Evolutionary conservation across 768 basidiomycete genomes (phyloP).

Genomic region (Pleurotus pulmonarius): DNA sequence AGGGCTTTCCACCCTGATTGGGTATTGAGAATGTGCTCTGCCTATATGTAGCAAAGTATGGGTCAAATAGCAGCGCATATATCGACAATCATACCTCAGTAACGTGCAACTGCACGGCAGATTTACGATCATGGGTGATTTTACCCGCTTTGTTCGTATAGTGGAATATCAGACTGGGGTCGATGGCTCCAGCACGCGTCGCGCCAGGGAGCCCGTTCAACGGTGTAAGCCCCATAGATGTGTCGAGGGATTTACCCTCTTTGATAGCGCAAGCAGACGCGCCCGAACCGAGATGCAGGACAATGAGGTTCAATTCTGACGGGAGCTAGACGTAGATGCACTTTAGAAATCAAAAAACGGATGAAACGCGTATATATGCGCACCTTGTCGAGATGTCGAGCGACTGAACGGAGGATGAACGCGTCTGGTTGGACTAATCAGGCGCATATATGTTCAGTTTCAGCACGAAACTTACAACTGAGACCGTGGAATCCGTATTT

Average conservation of each 20-base stretch:
- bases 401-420: conserved; percentile 64
- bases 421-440: conserved; percentile 36
- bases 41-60: conserved; percentile 28
- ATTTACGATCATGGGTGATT: conserved; percentile 51
- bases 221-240: conserved; percentile 91
- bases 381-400: conserved; percentile 56
- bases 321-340: conserved; percentile 25
- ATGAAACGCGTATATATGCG: background rate
- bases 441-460: background rate
- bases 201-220: conserved; percentile 79
- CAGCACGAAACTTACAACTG: conserved; percentile 44
- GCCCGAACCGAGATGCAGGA: conserved; percentile 88
- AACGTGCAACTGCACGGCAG: conserved; percentile 45
- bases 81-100: conserved; percentile 34
- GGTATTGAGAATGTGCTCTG: conserved; percentile 72
- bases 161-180: conserved; percentile 88
- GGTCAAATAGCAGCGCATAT: background rate
- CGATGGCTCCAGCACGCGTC: conserved; percentile 78
- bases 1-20: conserved; percentile 77
- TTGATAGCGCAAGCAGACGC: conserved; percentile 79
- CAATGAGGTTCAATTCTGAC: conserved; percentile 64
- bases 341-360: background rate
- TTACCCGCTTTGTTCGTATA: conserved; percentile 52
- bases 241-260: conserved; percentile 73
- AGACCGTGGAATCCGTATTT: conserved; percentile 94